Evolutionary conservation across 441 rosid species (phyloP), one percentile per base, ranked within the genome.

Genomic region (Metrosideros polymorpha): DNA sequence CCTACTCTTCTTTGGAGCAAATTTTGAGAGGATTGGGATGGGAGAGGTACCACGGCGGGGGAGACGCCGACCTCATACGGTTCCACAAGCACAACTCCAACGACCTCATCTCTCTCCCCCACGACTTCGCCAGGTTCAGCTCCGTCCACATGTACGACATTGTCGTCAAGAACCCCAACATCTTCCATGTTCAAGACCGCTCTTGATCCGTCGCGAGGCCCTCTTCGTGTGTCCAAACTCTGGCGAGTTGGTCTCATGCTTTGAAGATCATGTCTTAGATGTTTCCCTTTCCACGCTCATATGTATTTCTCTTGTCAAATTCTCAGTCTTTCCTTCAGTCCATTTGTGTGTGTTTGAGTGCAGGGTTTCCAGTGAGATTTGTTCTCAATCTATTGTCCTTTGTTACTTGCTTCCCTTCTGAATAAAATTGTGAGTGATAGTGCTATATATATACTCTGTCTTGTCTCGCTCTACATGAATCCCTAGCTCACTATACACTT

Each of bases 81-180:
- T 86, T 82, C 83, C 85, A 86, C 88, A 86, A 66, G 85, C 85
- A 86, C 25, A 32, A 79, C 50, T 86, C 88, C 85, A 83, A 49
- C 9, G 88, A 86, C 71, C 85, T 86, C 14, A 86, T 86, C 85
- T 86, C 55, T 30, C 71, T 86, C 29, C 88, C 88, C 13, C 85
- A 83, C 30, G 82, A 83, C 50, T 86, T 86, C 63, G 49, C 88
- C 85, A 83, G 53, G 54, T 86, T 86, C 85, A 42, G 22, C 85
- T 83, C 88, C 52, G 82, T 86, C 25, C 82, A 86, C 83, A 86
- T 86, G 88, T 86, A 42, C 51, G 83, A 86, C 35, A 86, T 86
- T 84, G 88, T 86, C 85, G 13, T 86, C 30, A 86, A 86, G 66
- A 86, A 83, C 66, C 88, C 83, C 29, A 86, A 86, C 51, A 59